Evolutionary conservation across 2,329 filamentous ascomycete genomes (phyloP).

Genomic region (Venturia nashicola): DNA sequence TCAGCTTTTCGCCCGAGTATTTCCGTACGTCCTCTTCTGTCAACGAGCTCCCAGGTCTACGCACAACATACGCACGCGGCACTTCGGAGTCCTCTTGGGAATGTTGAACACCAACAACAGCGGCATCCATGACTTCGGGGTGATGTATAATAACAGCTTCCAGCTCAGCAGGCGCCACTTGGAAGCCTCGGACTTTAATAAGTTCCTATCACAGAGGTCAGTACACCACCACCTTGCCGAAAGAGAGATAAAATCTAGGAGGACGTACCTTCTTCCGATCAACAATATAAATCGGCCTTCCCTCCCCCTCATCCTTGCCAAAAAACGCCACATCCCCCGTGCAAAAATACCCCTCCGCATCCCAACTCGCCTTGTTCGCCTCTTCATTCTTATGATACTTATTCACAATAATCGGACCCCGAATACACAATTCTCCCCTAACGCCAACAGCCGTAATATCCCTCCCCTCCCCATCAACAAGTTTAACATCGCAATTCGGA

Average conservation of each 20-base stretch:
- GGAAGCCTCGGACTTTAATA: slow-evolving; percentile 21
- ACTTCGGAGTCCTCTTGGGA: slow-evolving; percentile 18
- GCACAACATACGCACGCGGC: slow-evolving; percentile 19
- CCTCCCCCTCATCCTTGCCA: slow-evolving; percentile 14
- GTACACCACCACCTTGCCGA: not conserved
- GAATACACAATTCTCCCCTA: slow-evolving; percentile 8
- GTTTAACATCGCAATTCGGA: slow-evolving; percentile 14
- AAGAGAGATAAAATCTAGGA: slow-evolving; percentile 14
- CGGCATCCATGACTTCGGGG: slow-evolving; percentile 18
- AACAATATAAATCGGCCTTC: slow-evolving; percentile 9
- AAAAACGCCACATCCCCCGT: slow-evolving; percentile 14
- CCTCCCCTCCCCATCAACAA: slow-evolving; percentile 5
- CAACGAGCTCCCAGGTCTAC: slow-evolving; percentile 5
- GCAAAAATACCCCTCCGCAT: slow-evolving; percentile 8
- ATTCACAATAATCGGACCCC: slow-evolving; percentile 4
- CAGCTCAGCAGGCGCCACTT: slow-evolving; percentile 22
- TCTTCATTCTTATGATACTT: slow-evolving; percentile 6
- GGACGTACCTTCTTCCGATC: slow-evolving; percentile 17
- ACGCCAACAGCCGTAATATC: slow-evolving; percentile 4
- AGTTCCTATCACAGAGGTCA: slow-evolving; percentile 21
- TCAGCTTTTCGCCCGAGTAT: slow-evolving; percentile 54
- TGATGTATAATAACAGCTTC: slow-evolving; percentile 19
- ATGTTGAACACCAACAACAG: slow-evolving; percentile 20
- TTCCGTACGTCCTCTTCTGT: slow-evolving; percentile 26
- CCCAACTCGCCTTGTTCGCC: slow-evolving; percentile 12